Base-by-base conservation (phyloP, 164 flowering plant species). In the Tinospora cordifolia region DNA sequence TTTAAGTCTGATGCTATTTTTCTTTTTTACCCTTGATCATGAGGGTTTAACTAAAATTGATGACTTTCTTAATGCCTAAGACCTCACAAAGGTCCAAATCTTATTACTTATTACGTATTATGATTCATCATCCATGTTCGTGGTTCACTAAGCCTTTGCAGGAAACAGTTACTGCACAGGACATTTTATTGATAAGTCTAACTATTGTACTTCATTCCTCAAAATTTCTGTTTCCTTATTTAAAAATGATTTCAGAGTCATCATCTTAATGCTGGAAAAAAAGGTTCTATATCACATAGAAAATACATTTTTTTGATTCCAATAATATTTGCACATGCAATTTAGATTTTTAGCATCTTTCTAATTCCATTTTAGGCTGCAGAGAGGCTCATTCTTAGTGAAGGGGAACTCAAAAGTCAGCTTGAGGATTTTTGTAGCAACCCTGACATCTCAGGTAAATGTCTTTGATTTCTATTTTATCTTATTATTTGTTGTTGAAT, bases 391-490 rank as follows among this genome's bases (percentile, higher is more conserved):
- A 77, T 87, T 40, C 65, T 15, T 44, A 87, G 93, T 80, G 77
- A 86, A 62, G 91, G 97, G 59, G 87, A 88, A 72, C 94, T 94
- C 36, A 90, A 82, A 79, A 69, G 59, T 65, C 82, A 90, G 73
- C 86, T 94, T 75, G 89, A 88, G 68, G 79, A 79, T 71, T 94
- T 94, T 69, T 75, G 87, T 8, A 80, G 65, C 64, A 92, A 90
- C 69, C 97, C 92, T 71, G 77, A 76, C 73, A 81, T 94, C 75
- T 79, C 89, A 72, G 84, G 99, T 94, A 72, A 82, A 83, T 67
- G 63, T 54, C 67, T 39, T n/a, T 27, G 36, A 72, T 71, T 2
- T 49, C 30, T 30, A 12, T 49, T 27, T 40, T 10, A 26, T 67
- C 57, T 67, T 67, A 13, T 63, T 14, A 59, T 73, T 22, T 9